Evolutionary conservation across 2,329 filamentous ascomycete genomes (phyloP).

Genomic region (Trichoderma simmonsii): DNA sequence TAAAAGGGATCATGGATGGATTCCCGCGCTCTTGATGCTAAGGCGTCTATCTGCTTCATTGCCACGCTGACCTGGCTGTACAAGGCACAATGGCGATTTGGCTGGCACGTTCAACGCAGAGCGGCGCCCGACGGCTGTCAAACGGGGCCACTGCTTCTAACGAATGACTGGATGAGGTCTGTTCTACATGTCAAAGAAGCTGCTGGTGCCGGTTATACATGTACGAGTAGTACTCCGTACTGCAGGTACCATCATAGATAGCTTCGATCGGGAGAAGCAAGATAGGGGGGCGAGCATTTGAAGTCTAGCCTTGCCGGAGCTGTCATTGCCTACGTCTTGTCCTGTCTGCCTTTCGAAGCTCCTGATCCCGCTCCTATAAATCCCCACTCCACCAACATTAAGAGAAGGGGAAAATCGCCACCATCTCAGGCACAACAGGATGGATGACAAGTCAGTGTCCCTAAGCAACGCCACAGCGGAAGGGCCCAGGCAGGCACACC

Average conservation of each 20-base stretch:
- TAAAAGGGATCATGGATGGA: neutral
- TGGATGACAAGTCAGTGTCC: neutral
- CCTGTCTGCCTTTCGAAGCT: neutral
- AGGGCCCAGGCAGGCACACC: neutral
- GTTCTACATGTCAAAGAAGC: neutral
- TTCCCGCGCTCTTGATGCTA: neutral
- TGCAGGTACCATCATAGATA: neutral
- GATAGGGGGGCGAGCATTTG: neutral
- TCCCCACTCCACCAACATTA: conserved; percentile 5
- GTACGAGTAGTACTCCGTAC: neutral
- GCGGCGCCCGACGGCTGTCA: conserved; percentile 1
- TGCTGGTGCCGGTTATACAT: neutral
- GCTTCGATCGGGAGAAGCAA: neutral
- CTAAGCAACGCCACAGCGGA: neutral
- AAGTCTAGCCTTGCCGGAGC: neutral
- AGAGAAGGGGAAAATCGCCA: neutral
- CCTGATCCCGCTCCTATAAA: neutral
- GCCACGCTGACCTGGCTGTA: neutral
- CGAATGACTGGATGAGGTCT: neutral
- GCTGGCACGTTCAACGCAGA: neutral
- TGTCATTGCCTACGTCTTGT: neutral
- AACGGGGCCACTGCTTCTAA: neutral
- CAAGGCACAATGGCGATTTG: neutral
- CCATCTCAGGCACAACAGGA: conserved; percentile 6
- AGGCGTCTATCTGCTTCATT: neutral